These are phyloP conservation scores for Seiridium unicorne DNA, from an alignment of 2,329 filamentous ascomycete species.

Conservation along the genomic window DNA sequence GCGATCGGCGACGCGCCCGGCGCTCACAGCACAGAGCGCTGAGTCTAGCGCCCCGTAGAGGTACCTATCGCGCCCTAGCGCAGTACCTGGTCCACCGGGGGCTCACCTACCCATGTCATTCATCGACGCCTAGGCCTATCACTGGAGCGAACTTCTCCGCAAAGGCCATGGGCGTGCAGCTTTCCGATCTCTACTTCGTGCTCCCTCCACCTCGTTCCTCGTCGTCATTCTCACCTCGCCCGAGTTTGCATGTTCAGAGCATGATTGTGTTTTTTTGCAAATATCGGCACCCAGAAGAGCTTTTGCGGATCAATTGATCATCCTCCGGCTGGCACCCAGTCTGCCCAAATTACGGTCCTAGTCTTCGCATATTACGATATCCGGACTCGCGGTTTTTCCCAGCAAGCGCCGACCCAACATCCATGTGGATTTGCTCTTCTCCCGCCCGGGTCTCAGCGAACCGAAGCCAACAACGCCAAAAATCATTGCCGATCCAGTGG, in stretches of 20 bases:
- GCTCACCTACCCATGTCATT: background rate
- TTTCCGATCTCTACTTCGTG: background rate
- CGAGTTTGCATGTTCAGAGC: too few relatives aligned
- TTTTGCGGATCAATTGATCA: background rate
- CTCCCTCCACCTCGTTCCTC: background rate
- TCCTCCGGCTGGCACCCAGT: too few relatives aligned
- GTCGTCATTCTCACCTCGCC: background rate
- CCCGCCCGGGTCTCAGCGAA: too few relatives aligned
- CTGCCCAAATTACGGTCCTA: too few relatives aligned
- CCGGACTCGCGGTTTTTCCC: too few relatives aligned
- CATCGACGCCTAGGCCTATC: slow-evolving; percentile 1
- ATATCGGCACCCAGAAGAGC: background rate
- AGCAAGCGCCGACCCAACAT: too few relatives aligned
- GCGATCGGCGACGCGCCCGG: background rate
- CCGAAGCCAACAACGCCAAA: background rate
- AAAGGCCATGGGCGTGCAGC: slow-evolving; percentile 1
- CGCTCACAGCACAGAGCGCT: background rate
- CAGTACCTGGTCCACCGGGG: background rate
- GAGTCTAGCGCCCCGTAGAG: background rate
- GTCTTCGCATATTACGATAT: too few relatives aligned
- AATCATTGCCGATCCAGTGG: background rate
- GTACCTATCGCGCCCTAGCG: background rate
- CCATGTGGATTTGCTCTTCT: too few relatives aligned
- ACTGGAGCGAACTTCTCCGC: slow-evolving; percentile 2
- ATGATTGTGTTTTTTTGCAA: background rate